These are phyloP conservation scores for Lojkania enalia DNA, from an alignment of 2,329 filamentous ascomycete species.

Conservation along the genomic window DNA sequence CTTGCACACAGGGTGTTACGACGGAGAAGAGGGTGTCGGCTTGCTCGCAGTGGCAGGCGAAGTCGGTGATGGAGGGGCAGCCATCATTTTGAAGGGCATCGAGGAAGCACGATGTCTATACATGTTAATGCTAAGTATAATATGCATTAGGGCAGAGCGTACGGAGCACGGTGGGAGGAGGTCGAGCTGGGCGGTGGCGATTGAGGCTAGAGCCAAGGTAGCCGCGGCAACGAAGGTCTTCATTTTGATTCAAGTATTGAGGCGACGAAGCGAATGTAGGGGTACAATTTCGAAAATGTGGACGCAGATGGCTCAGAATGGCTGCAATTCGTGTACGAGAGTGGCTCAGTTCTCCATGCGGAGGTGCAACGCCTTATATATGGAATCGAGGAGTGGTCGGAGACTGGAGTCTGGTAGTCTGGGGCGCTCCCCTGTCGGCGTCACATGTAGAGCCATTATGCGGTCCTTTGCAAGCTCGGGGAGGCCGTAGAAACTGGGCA, in stretches of 20 bases:
- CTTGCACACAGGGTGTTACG: constrained; percentile 53
- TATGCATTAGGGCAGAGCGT: constrained; percentile 21
- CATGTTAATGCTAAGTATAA: constrained; percentile 21
- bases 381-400: constrained; percentile 1
- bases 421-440: constrained; percentile 12
- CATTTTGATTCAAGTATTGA: constrained; percentile 34
- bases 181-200: constrained; percentile 52
- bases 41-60: constrained; percentile 55
- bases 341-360: background rate
- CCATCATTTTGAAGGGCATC: constrained; percentile 47
- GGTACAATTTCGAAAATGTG: constrained; percentile 17
- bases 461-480: constrained; percentile 5
- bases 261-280: constrained; percentile 21
- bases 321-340: background rate
- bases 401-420: background rate
- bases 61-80: constrained; percentile 52
- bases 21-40: constrained; percentile 44
- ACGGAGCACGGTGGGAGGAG: constrained; percentile 54
- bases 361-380: constrained; percentile 15
- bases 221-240: constrained; percentile 44
- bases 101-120: constrained; percentile 53
- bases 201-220: constrained; percentile 48
- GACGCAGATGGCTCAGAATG: background rate
- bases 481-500: constrained; percentile 14
- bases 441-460: constrained; percentile 16